Conservation (phyloP, 345 rosid species). For the Excoecaria cochinchinensis region DNA sequence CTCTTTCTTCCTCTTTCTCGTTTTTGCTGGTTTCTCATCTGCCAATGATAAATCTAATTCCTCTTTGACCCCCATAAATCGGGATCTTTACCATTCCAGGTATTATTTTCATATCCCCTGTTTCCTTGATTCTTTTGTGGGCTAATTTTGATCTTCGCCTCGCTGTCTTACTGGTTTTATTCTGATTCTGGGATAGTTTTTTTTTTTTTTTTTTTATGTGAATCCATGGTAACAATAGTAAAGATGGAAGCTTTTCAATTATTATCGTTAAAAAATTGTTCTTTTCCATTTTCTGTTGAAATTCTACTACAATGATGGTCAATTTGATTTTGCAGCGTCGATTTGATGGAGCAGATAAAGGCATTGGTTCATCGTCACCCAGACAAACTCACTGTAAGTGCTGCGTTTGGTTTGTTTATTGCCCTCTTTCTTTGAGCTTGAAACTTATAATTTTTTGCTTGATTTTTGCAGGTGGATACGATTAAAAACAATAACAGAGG, state of each 20-base stretch:
- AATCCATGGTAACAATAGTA: neutral
- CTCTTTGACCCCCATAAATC: conserved; percentile 61
- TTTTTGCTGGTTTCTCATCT: conserved; percentile 19
- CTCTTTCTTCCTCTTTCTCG: conserved; percentile 19
- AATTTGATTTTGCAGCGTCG: conserved; percentile 42
- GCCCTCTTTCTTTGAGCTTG: neutral
- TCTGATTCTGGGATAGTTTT: neutral
- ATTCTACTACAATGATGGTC: neutral
- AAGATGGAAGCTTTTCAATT: neutral
- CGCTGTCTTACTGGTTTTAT: neutral
- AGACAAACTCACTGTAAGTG: conserved; percentile 60
- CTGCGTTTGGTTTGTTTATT: neutral
- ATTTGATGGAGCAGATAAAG: conserved; percentile 60
- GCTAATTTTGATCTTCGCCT: neutral
- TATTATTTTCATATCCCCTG: neutral
- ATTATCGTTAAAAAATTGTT: no score
- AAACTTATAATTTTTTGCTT: neutral
- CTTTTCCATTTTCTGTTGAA: neutral
- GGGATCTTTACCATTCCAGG: conserved; percentile 88
- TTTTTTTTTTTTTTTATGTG: neutral
- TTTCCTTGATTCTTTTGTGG: neutral
- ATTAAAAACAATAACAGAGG: conserved; percentile 64
- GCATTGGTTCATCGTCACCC: conserved; percentile 73
- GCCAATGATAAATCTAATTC: conserved; percentile 27
- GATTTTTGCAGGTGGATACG: conserved; percentile 46